A percentile compares a stretch with the other conserved stretches of the same genome.
phyloP scores from a whole-genome alignment of 2,329 filamentous ascomycete species.

The Mycosphaerella sp. region DNA sequence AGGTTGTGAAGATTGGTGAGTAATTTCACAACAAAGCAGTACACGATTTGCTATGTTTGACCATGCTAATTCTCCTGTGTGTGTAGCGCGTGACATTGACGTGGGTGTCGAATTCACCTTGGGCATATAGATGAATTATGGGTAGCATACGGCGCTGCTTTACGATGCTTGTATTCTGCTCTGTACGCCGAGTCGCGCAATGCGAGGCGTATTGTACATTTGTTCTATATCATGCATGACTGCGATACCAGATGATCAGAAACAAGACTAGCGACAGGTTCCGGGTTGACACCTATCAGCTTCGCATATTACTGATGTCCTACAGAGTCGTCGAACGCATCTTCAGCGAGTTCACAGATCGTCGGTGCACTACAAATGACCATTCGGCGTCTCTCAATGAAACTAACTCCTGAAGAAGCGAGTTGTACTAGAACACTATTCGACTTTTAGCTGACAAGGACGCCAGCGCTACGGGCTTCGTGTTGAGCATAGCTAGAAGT shows the following conservation, averaged over 20 bases:
- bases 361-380: neutral
- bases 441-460: too few species aligned
- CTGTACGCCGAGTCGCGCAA: neutral
- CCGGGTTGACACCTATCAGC: neutral
- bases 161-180: neutral
- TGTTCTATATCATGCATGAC: slow-evolving; percentile 9
- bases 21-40: slow-evolving; percentile 30
- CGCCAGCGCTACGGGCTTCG: neutral
- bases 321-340: neutral
- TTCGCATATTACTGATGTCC: neutral
- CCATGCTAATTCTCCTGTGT: slow-evolving; percentile 8
- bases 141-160: neutral
- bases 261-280: neutral
- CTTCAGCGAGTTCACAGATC: too few species aligned
- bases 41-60: neutral
- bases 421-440: neutral
- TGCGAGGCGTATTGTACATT: slow-evolving; percentile 8
- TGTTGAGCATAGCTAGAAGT: neutral
- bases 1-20: slow-evolving; percentile 96
- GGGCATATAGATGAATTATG: slow-evolving; percentile 63
- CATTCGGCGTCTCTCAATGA: neutral
- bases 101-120: slow-evolving; percentile 93
- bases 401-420: neutral
- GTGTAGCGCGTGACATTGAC: slow-evolving; percentile 81
- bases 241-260: slow-evolving; percentile 9